These are phyloP conservation scores for Globisporangium spiculum DNA, from an alignment of 352 stramenopile species.

Conservation along the genomic window DNA sequence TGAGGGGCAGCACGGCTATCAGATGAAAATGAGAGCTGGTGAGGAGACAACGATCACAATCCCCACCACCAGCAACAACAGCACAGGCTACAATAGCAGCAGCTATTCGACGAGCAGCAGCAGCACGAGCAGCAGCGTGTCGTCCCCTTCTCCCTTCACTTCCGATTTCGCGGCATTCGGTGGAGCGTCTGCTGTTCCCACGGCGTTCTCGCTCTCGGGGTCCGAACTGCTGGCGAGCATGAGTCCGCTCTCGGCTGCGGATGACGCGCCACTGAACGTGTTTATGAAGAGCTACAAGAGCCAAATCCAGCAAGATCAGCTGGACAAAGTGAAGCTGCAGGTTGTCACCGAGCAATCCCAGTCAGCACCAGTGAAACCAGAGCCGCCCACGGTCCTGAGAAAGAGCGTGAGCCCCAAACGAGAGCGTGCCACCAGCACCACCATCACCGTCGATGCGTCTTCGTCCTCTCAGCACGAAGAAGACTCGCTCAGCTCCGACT, in stretches of 20 bases:
- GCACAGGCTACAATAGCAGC: background rate
- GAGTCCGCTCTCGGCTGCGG: background rate
- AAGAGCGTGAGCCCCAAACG: background rate
- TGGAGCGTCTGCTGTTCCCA: background rate
- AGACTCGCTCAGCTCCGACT: slow-evolving; percentile 6
- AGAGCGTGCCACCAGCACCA: background rate
- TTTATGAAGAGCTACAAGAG: slow-evolving; percentile 8
- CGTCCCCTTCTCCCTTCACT: background rate
- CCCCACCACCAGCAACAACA: background rate
- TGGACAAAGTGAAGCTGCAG: background rate
- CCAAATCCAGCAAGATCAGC: background rate
- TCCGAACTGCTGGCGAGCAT: background rate
- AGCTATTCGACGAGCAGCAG: background rate
- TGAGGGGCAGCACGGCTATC: background rate
- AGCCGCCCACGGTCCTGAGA: background rate
- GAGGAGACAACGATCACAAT: background rate
- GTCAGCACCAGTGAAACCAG: background rate
- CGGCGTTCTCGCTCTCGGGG: background rate
- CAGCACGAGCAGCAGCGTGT: background rate
- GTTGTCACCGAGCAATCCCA: background rate
- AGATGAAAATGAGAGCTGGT: background rate
- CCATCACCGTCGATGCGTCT: background rate
- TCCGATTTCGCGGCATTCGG: background rate
- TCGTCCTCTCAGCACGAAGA: slow-evolving; percentile 2
- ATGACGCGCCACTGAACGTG: background rate